Percentiles rank a stretch among this genome's conserved stretches.
These are phyloP conservation scores for Penicillium sp. DNA, from an alignment of 2,329 filamentous ascomycete genomes.

Conservation along the genomic window DNA sequence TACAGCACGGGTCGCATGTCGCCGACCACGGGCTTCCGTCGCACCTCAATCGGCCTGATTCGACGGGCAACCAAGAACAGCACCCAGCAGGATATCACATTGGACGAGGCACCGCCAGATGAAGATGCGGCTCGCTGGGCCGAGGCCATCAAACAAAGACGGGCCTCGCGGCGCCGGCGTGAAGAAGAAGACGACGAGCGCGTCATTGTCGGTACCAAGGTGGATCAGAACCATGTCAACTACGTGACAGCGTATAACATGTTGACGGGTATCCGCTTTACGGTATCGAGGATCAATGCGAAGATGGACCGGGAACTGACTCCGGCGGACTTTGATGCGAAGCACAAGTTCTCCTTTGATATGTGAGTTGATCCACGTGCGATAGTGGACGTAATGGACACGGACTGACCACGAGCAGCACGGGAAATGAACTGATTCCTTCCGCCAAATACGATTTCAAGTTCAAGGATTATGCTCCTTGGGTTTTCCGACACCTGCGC, in stretches of 20 bases:
- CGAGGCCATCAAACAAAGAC: constrained; percentile 87
- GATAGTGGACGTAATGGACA: not conserved
- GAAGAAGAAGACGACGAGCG: constrained; percentile 89
- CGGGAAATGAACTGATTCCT: constrained; percentile 93
- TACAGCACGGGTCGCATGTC: constrained; percentile 78
- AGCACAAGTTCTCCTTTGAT: constrained; percentile 98
- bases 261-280: constrained; percentile 97
- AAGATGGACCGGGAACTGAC: constrained; percentile 91
- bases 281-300: constrained; percentile 92
- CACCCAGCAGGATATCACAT: constrained; percentile 77
- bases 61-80: constrained; percentile 83
- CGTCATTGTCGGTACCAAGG: constrained; percentile 93
- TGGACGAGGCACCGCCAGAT: constrained; percentile 82
- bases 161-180: constrained; percentile 77
- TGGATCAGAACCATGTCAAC: constrained; percentile 95
- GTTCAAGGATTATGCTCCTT: constrained; percentile 99
- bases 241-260: constrained; percentile 99
- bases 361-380: constrained; percentile 64
- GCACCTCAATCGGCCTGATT: constrained; percentile 80
- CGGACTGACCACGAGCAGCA: constrained; percentile 57
- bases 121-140: constrained; percentile 92
- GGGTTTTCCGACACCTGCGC: constrained; percentile 94
- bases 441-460: constrained; percentile 99
- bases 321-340: constrained; percentile 87
- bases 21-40: constrained; percentile 65